Percentiles rank a stretch among this genome's conserved stretches.
phyloP scores from a whole-genome alignment of 208 protist genomes.

The Wallacemonas sp. region DNA sequence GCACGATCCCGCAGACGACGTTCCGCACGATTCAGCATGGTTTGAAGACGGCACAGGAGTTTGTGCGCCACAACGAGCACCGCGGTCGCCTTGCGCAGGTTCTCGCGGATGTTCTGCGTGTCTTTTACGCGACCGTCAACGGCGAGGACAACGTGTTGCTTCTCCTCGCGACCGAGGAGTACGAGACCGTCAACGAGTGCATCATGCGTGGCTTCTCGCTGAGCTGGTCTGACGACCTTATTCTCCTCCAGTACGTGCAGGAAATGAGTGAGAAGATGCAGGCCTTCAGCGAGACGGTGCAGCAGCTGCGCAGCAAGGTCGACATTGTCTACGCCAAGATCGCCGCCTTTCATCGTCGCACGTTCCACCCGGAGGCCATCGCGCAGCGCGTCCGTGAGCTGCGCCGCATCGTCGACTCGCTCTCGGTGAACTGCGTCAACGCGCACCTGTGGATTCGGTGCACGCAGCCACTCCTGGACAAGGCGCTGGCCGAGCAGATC shows the following conservation, averaged over 20 bases:
- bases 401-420: conserved; percentile 41
- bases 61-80: conserved; percentile 63
- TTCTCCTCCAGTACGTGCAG: conserved; percentile 51
- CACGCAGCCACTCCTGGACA: conserved; percentile 74
- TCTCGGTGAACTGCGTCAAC: conserved; percentile 62
- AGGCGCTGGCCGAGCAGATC: conserved; percentile 66
- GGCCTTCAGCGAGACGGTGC: conserved; percentile 51
- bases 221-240: conserved; percentile 65
- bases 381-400: conserved; percentile 60
- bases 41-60: conserved; percentile 20
- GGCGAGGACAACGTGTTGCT: conserved; percentile 79
- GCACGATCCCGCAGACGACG: conserved; percentile 16
- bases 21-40: background rate
- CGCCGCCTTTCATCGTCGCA: conserved; percentile 34
- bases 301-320: conserved; percentile 63
- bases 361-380: conserved; percentile 66
- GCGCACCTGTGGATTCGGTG: conserved; percentile 68
- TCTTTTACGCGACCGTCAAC: conserved; percentile 73
- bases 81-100: conserved; percentile 67
- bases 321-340: conserved; percentile 56
- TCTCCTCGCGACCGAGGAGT: conserved; percentile 77
- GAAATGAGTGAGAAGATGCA: conserved; percentile 62
- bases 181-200: conserved; percentile 59
- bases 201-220: conserved; percentile 59
- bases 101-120: conserved; percentile 57